phyloP scores from a whole-genome alignment of 768 basidiomycete genomes.

The Leccinum pellstonianum region DNA sequence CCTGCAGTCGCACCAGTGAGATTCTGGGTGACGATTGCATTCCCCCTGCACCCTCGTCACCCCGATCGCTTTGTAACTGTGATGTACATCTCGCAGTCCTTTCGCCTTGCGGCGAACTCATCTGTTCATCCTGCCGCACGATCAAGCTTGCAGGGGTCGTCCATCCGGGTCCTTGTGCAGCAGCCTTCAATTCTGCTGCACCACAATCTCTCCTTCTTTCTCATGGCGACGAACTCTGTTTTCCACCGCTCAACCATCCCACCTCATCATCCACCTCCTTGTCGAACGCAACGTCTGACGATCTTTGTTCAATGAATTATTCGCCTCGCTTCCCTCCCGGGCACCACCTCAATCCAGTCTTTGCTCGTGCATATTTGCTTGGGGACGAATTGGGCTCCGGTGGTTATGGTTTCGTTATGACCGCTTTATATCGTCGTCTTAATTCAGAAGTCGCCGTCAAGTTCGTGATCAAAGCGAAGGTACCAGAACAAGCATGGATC shows the following conservation, averaged over 20 bases:
- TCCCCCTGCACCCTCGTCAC: not conserved
- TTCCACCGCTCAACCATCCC: conserved; percentile 4
- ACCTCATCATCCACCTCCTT: conserved; percentile 1
- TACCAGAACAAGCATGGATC: conserved; percentile 53
- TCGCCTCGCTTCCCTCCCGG: conserved; percentile 57
- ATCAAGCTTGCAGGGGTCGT: not conserved
- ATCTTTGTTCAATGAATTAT: conserved; percentile 28
- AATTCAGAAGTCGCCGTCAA: conserved; percentile 86
- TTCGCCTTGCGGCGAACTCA: not conserved
- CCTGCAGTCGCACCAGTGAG: not conserved
- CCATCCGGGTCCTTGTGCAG: not conserved
- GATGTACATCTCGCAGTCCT: not conserved
- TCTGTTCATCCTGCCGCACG: not conserved
- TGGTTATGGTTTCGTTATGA: conserved; percentile 95
- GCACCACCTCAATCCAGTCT: conserved; percentile 59
- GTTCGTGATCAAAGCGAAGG: conserved; percentile 82
- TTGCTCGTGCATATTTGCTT: conserved; percentile 58
- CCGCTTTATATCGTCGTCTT: conserved; percentile 61
- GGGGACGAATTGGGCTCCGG: conserved; percentile 84
- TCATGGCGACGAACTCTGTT: conserved; percentile 1
- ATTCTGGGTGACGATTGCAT: not conserved
- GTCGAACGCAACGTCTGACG: conserved; percentile 2
- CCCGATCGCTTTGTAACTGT: not conserved
- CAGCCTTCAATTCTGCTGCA: not conserved
- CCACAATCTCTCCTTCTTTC: conserved; percentile 27